Evolutionary conservation across 306 rosid species (phyloP), one percentile per base, ranked within the genome.

Genomic region (Cucumis hystrix): DNA sequence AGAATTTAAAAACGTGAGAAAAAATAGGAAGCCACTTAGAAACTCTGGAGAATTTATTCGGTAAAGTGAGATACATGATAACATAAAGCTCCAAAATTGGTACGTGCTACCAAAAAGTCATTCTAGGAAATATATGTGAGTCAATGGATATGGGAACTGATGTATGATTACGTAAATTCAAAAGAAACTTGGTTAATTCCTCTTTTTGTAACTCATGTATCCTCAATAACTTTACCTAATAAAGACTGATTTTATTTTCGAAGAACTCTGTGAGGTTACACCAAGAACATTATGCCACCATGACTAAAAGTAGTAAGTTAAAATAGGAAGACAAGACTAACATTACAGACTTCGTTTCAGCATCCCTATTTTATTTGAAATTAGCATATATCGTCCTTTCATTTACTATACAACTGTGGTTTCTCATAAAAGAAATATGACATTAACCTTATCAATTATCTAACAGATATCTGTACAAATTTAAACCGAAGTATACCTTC

Each of bases 401-500:
- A 23, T 60, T 57, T 23, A 60, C 28, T 18, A 61, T 25, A 2
- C 14, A 30, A 62, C 10, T 28, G 64, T 59, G 10, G 67, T 62
- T 28, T 33, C 23, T 35, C 14, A 17, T 30, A 14, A 61, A 62
- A n/a, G 15, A 62, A 62, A 62, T 0, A 13, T 33, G 68, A 62
- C 68, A 28, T 57, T 35, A 8, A 64, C 23, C 47, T 45, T 45
- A 8, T 45, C 51, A 10, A 45, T 45, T 45, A 45, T 45, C 51
- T 45, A 45, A 11, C 57, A 70, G 8, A 49, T 47, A 49, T 71
- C 14, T 49, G 16, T 23, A 25, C 10, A 70, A 37, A 13, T 28
- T 73, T 17, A 25, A 52, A 30, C 2, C 28, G 1, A 7, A 16
- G 76, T 78, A 45, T 76, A 94, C 98, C 89, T 90, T 78, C 96